phyloP scores from a whole-genome alignment of 495 filamentous ascomycete species.

The Penicillium daleae region DNA sequence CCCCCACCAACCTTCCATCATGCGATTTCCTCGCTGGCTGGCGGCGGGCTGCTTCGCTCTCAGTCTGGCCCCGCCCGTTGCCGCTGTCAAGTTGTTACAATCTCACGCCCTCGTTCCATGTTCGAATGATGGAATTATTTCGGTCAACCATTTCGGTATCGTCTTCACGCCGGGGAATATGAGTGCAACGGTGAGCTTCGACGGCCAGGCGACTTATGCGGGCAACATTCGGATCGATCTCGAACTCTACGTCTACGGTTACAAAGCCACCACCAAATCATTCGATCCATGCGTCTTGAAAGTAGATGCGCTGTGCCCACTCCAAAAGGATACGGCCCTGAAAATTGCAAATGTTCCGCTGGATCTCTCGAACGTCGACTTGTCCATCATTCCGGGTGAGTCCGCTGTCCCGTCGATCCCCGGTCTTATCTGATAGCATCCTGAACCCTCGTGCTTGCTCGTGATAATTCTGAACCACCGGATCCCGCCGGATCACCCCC shows the following conservation, averaged over 20 bases:
- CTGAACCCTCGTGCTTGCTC: background rate
- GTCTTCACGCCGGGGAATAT: conserved; percentile 68
- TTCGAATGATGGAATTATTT: conserved; percentile 66
- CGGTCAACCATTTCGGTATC: conserved; percentile 71
- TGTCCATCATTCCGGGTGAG: conserved; percentile 69
- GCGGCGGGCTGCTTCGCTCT: conserved; percentile 22
- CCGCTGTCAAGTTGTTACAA: conserved; percentile 42
- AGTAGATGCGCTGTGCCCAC: conserved; percentile 75
- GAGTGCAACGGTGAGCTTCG: conserved; percentile 66
- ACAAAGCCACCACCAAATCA: conserved; percentile 57
- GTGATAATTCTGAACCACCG: background rate
- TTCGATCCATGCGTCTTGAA: conserved; percentile 71
- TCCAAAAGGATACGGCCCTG: conserved; percentile 52
- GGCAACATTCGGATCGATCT: conserved; percentile 75
- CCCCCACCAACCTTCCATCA: background rate
- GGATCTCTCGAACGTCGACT: conserved; percentile 55
- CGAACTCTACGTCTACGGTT: conserved; percentile 75
- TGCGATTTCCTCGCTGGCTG: conserved; percentile 23
- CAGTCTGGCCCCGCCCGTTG: conserved; percentile 56
- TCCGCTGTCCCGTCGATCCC: conserved; percentile 2
- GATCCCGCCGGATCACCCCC: background rate
- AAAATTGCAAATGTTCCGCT: conserved; percentile 55
- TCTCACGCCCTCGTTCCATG: conserved; percentile 71
- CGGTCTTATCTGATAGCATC: background rate
- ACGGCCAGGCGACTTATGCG: conserved; percentile 72